Percentiles rank a stretch among this genome's conserved stretches.
Conservation (phyloP, 352 stramenopile genomes). For the Phytophthora hibernalis region DNA sequence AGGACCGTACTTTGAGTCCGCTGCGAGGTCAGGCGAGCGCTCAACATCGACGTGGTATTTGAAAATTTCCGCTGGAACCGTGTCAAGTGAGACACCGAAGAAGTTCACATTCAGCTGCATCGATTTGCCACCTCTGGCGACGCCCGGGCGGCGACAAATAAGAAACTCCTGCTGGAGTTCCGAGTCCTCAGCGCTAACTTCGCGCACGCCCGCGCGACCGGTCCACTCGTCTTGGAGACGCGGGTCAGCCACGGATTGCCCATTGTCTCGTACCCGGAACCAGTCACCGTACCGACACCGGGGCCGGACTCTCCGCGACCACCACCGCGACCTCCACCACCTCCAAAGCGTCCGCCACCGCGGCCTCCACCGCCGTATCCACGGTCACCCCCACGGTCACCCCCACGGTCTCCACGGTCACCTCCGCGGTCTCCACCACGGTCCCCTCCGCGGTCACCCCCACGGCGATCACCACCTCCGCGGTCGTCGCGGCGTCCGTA, state of each 20-base stretch:
- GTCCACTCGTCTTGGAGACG: conserved; percentile 60
- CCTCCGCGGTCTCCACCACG: conserved; percentile 25
- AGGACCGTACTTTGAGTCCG: conserved; percentile 62
- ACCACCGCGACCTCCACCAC: conserved; percentile 42
- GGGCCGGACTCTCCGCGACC: conserved; percentile 42
- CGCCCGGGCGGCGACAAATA: conserved; percentile 57
- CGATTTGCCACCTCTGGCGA: conserved; percentile 40
- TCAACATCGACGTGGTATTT: conserved; percentile 80
- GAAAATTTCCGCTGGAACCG: conserved; percentile 56
- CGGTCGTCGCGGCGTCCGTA: background rate
- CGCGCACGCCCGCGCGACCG: conserved; percentile 37
- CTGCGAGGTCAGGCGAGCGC: conserved; percentile 44
- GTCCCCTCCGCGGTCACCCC: conserved; percentile 15
- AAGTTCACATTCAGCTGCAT: conserved; percentile 70
- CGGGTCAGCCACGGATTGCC: conserved; percentile 56
- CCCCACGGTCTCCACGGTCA: conserved; percentile 10
- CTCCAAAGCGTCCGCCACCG: conserved; percentile 38
- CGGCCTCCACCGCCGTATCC: conserved; percentile 37
- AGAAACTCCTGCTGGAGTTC: conserved; percentile 48
- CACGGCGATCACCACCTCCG: conserved; percentile 6
- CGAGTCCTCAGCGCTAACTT: conserved; percentile 52
- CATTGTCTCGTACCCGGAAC: conserved; percentile 63
- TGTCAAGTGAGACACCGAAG: conserved; percentile 65
- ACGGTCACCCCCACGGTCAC: conserved; percentile 27
- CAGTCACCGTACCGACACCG: conserved; percentile 48